Evolutionary conservation across 139 green algal genomes (phyloP).

Genomic region (Diplosphaera chodatii): DNA sequence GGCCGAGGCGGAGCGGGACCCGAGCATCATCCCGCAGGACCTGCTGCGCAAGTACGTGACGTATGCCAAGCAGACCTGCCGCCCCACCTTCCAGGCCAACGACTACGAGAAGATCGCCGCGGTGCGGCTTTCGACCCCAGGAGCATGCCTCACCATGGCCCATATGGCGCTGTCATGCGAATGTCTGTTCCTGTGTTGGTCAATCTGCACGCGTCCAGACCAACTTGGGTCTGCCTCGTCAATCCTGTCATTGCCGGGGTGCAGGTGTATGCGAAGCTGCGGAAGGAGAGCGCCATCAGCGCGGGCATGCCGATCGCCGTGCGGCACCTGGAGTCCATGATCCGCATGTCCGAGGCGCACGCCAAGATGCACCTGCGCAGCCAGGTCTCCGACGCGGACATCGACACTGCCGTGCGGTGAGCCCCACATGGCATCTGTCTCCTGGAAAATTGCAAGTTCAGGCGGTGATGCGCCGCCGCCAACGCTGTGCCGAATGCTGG

Average conservation of each 20-base stretch:
- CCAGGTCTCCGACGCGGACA: conserved; percentile 77
- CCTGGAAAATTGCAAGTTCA: too few relatives aligned
- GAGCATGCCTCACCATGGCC: too few relatives aligned
- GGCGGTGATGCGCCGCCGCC: too few relatives aligned
- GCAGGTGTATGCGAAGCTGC: conserved; percentile 72
- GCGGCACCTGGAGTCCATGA: conserved; percentile 94
- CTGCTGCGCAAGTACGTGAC: conserved; percentile 96
- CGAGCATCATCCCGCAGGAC: conserved; percentile 74
- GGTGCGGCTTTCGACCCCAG: conserved; percentile 17
- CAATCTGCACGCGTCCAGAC: too few relatives aligned
- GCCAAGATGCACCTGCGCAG: conserved; percentile 93
- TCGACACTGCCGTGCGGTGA: conserved; percentile 69
- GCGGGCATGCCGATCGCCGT: conserved; percentile 93
- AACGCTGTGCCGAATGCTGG: too few relatives aligned
- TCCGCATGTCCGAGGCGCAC: conserved; percentile 94
- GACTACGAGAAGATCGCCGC: conserved; percentile 75
- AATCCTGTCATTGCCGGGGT: too few relatives aligned
- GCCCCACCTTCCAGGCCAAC: conserved; percentile 52
- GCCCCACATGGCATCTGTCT: too few relatives aligned
- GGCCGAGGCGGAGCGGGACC: conserved; percentile 26
- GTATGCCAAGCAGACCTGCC: conserved; percentile 84
- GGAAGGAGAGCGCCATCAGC: conserved; percentile 60
- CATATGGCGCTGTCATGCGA: too few relatives aligned
- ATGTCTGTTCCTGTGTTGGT: too few relatives aligned
- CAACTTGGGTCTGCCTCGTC: too few relatives aligned